Conservation (phyloP, 345 rosid species). For the Rhodomyrtus tomentosa region DNA sequence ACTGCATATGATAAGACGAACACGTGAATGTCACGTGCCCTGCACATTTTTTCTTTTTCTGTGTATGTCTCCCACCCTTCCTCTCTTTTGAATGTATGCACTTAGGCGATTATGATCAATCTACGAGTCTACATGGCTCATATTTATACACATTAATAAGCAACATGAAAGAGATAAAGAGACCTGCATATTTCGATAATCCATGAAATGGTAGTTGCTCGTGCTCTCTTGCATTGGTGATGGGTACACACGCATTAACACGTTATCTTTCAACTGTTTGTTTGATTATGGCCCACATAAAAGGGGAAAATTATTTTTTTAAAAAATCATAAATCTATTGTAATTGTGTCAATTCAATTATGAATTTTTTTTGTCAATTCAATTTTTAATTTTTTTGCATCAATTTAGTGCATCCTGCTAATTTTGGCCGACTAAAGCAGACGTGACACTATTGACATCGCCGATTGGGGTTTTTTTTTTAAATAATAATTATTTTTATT, state of each 20-base stretch:
- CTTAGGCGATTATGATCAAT: not conserved
- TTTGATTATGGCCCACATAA: not conserved
- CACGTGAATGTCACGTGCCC: not conserved
- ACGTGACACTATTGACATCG: too few relatives aligned
- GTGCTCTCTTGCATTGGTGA: not conserved
- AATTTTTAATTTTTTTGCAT: too few relatives aligned
- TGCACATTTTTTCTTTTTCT: not conserved
- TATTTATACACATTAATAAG: not conserved
- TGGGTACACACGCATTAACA: not conserved
- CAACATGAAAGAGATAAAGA: not conserved
- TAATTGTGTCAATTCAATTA: too few relatives aligned
- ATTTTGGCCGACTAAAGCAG: too few relatives aligned
- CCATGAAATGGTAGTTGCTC: not conserved
- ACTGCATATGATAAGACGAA: conserved; percentile 23
- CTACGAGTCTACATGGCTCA: not conserved
- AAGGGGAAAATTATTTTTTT: too few relatives aligned
- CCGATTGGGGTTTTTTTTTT: too few relatives aligned
- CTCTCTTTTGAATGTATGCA: not conserved
- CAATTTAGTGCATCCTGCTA: too few relatives aligned
- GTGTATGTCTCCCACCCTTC: conserved; percentile 5
- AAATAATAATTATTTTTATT: too few relatives aligned
- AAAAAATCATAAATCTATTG: too few relatives aligned
- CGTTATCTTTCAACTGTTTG: not conserved
- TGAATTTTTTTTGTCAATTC: too few relatives aligned
- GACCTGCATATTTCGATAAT: not conserved